Evolutionary conservation across 768 basidiomycete genomes (phyloP).

Genomic region (Phylloporus arenicola): DNA sequence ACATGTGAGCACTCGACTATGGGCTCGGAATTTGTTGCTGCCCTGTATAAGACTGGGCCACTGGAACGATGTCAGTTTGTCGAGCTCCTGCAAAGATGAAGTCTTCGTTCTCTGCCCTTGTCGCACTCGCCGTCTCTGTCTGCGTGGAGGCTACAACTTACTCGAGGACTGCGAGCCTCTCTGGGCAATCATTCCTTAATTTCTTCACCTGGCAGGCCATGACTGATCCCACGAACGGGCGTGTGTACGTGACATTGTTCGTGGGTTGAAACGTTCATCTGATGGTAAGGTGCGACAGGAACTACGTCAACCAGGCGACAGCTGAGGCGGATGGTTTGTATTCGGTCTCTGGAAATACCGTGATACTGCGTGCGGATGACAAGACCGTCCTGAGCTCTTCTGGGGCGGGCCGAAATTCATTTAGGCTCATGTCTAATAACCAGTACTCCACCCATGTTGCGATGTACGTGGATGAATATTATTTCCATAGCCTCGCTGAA

Average conservation of each 20-base stretch:
- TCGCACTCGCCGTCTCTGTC: neutral
- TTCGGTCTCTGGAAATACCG: constrained; percentile 41
- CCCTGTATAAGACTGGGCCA: neutral
- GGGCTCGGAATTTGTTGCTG: neutral
- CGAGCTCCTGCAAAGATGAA: neutral
- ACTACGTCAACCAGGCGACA: constrained; percentile 42
- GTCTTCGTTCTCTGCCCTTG: neutral
- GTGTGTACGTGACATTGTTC: constrained; percentile 19
- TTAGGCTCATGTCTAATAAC: constrained; percentile 30
- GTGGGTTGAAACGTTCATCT: neutral
- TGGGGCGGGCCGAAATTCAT: constrained; percentile 34
- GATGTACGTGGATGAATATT: constrained; percentile 16
- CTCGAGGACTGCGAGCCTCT: constrained; percentile 37
- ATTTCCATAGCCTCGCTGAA: neutral
- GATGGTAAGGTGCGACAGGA: constrained; percentile 18
- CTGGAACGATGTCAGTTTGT: neutral
- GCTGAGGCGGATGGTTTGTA: constrained; percentile 54
- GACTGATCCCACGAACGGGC: constrained; percentile 32
- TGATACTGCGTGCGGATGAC: constrained; percentile 31
- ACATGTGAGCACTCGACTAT: neutral
- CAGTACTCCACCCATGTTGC: constrained; percentile 32
- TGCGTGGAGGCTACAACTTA: constrained; percentile 26
- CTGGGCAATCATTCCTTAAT: constrained; percentile 47
- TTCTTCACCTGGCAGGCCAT: constrained; percentile 25
- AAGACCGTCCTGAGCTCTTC: constrained; percentile 26